These are phyloP conservation scores for Nicotiana benthamiana DNA, from an alignment of 257 asterid genomes.

Conservation along the genomic window DNA sequence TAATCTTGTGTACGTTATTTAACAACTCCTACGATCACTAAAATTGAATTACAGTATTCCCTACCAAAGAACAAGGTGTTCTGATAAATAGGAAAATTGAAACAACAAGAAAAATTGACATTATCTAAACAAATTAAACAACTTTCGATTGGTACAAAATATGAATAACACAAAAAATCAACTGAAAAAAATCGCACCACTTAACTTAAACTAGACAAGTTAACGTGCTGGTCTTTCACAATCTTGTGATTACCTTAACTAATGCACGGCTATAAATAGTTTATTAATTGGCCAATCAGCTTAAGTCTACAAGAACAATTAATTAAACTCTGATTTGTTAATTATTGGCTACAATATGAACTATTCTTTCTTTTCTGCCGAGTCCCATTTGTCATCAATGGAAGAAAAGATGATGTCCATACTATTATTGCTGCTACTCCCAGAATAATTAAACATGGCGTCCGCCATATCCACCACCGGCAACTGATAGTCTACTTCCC, in stretches of 20 bases:
- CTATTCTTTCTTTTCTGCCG: slow-evolving; percentile 42
- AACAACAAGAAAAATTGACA: neutral
- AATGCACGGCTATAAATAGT: neutral
- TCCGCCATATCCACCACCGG: slow-evolving; percentile 83
- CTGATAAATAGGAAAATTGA: neutral
- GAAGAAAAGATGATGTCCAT: slow-evolving; percentile 68
- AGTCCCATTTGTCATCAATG: slow-evolving; percentile 62
- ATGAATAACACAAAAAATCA: neutral
- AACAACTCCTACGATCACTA: neutral
- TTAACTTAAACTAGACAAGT: neutral
- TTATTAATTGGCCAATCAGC: neutral
- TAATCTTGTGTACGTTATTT: neutral
- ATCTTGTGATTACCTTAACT: neutral
- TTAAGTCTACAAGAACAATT: neutral
- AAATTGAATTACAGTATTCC: neutral
- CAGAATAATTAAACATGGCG: slow-evolving; percentile 75
- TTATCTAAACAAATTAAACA: neutral
- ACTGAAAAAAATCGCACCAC: neutral
- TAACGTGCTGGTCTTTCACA: neutral
- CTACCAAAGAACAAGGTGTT: neutral
- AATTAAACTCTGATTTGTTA: neutral
- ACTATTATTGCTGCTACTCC: slow-evolving; percentile 62
- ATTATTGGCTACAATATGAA: neutral
- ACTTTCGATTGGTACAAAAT: neutral
- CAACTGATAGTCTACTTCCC: slow-evolving; percentile 20